Evolutionary conservation across 371 early-diverging fungal species (phyloP).

Genomic region (Sanchytrium tribonematis): DNA sequence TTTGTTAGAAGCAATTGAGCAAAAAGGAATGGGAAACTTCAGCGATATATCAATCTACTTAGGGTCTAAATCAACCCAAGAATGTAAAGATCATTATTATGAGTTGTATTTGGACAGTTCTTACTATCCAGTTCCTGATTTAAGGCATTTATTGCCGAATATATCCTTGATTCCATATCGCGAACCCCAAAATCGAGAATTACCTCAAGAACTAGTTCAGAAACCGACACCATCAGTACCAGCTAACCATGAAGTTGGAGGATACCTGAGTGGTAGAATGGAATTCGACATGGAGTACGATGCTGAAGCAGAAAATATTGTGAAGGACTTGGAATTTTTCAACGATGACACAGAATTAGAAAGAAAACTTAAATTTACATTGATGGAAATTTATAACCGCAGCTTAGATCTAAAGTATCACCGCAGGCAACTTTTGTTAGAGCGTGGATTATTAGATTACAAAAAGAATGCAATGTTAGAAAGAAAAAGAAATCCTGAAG

Average conservation of each 20-base stretch:
- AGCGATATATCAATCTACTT: slow-evolving; percentile 71
- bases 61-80: slow-evolving; percentile 55
- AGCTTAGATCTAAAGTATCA: slow-evolving; percentile 52
- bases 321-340: slow-evolving; percentile 73
- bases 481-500: slow-evolving; percentile 49
- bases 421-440: slow-evolving; percentile 57
- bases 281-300: slow-evolving; percentile 94
- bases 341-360: slow-evolving; percentile 18
- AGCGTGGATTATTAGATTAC: slow-evolving; percentile 53
- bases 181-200: background rate
- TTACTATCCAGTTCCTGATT: slow-evolving; percentile 39
- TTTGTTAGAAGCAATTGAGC: slow-evolving; percentile 66
- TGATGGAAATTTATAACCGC: slow-evolving; percentile 72
- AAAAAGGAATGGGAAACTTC: slow-evolving; percentile 93
- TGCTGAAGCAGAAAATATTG: slow-evolving; percentile 71
- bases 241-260: slow-evolving; percentile 70
- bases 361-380: slow-evolving; percentile 53
- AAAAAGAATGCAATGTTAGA: slow-evolving; percentile 44
- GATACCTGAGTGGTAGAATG: slow-evolving; percentile 86
- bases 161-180: slow-evolving; percentile 5
- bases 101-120: slow-evolving; percentile 44
- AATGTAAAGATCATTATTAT: slow-evolving; percentile 72
- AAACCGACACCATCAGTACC: slow-evolving; percentile 34
- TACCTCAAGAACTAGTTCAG: slow-evolving; percentile 5
- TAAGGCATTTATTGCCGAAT: background rate